These are phyloP conservation scores for Fraxinus greggii DNA, from an alignment of 305 asterid species.

Conservation along the genomic window DNA sequence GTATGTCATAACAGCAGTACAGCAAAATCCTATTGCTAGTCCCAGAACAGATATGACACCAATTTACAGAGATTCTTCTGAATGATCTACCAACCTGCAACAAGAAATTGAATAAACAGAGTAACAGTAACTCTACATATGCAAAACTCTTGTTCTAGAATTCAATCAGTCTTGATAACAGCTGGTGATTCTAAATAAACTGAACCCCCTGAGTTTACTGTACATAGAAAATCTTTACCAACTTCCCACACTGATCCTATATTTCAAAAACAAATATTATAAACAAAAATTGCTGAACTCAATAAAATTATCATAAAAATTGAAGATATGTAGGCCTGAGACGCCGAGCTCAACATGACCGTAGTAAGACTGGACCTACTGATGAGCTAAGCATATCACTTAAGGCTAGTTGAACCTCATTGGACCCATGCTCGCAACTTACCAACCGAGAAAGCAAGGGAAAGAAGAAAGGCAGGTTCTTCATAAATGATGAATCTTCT, in stretches of 20 bases:
- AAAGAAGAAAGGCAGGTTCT: constrained; percentile 37
- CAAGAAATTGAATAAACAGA: not conserved
- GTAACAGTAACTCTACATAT: not conserved
- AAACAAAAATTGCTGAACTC: not conserved
- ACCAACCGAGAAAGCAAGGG: constrained; percentile 81
- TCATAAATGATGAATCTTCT: constrained; percentile 23
- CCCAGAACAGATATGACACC: not conserved
- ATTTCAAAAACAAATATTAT: not conserved
- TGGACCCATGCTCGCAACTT: constrained; percentile 94
- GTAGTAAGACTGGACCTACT: constrained; percentile 77
- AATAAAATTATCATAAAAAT: not conserved
- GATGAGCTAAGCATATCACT: constrained; percentile 80
- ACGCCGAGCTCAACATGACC: constrained; percentile 57
- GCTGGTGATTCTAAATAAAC: not conserved
- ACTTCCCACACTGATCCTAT: not conserved
- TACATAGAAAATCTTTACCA: not conserved
- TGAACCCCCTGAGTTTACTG: not conserved
- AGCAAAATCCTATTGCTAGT: not conserved
- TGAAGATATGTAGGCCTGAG: not conserved
- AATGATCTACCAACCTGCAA: not conserved
- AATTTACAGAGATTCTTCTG: not conserved
- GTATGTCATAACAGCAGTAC: not conserved
- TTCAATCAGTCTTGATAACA: not conserved
- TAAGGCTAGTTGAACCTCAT: constrained; percentile 80
- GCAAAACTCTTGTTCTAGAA: not conserved